phyloP scores from a whole-genome alignment of 768 basidiomycete species.

The Symmetrospora coprosmae region DNA sequence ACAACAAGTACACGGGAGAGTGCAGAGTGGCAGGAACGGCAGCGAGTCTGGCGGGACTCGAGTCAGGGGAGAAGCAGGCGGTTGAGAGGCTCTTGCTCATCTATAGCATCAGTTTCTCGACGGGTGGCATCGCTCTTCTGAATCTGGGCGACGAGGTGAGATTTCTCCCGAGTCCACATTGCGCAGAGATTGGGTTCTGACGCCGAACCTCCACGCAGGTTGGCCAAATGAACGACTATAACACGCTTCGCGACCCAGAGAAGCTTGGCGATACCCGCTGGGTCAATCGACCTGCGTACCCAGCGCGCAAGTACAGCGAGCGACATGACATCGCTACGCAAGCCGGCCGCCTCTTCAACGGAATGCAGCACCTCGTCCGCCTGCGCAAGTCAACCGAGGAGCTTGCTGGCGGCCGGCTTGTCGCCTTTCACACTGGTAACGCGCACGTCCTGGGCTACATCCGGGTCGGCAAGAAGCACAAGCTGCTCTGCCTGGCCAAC shows the following conservation, averaged over 20 bases:
- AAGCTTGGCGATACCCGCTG: neutral
- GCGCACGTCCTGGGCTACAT: constrained; percentile 8
- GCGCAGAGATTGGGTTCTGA: no score
- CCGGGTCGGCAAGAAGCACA: neutral
- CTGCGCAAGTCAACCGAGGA: constrained; percentile 11
- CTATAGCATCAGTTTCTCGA: constrained; percentile 2
- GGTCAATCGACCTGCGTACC: constrained; percentile 12
- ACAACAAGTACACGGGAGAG: neutral
- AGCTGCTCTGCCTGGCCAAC: neutral
- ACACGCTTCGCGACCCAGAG: neutral
- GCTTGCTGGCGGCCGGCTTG: constrained; percentile 7
- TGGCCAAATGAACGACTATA: constrained; percentile 7
- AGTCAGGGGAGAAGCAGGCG: constrained; percentile 8
- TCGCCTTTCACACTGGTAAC: constrained; percentile 6
- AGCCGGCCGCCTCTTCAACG: neutral
- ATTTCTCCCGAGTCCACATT: no score
- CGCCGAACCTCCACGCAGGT: neutral
- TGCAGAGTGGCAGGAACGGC: constrained; percentile 2
- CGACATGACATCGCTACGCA: neutral
- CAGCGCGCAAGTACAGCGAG: neutral
- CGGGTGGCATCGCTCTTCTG: constrained; percentile 2
- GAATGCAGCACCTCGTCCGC: neutral
- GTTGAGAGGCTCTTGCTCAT: constrained; percentile 5
- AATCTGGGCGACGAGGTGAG: constrained; percentile 14
- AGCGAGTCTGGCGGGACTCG: constrained; percentile 13